phyloP scores from a whole-genome alignment of 768 basidiomycete genomes.

The Imleria badia region DNA sequence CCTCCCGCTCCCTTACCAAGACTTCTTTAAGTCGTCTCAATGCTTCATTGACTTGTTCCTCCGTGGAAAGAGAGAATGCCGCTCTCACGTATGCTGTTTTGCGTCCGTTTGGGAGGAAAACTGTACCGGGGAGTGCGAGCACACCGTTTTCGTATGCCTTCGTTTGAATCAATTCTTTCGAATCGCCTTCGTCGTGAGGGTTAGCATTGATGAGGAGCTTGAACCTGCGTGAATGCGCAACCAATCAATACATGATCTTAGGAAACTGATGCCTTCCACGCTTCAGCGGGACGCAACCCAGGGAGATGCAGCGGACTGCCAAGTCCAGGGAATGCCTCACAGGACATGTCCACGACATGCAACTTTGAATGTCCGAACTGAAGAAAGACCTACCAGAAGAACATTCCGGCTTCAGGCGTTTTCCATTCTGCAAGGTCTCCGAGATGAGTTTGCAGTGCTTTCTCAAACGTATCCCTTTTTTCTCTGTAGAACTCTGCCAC shows the following conservation, averaged over 20 bases:
- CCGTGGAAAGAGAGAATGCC: slow-evolving; percentile 69
- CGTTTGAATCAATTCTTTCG: slow-evolving; percentile 66
- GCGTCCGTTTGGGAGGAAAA: slow-evolving; percentile 72
- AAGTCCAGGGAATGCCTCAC: slow-evolving; percentile 1
- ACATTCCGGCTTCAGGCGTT: slow-evolving; percentile 80
- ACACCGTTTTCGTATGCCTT: slow-evolving; percentile 80
- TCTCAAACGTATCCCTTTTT: slow-evolving; percentile 78
- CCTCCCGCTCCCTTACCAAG: slow-evolving; percentile 26
- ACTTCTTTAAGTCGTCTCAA: slow-evolving; percentile 57
- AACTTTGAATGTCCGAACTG: slow-evolving; percentile 7
- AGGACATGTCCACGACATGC: slow-evolving; percentile 3
- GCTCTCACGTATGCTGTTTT: slow-evolving; percentile 78
- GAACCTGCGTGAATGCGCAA: slow-evolving; percentile 49
- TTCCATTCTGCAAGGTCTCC: slow-evolving; percentile 72
- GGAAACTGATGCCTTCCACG: slow-evolving; percentile 1
- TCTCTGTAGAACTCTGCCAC: slow-evolving; percentile 74
- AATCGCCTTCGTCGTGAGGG: slow-evolving; percentile 54
- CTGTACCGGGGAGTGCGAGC: slow-evolving; percentile 84
- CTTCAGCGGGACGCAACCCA: slow-evolving; percentile 4
- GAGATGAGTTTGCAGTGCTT: slow-evolving; percentile 74
- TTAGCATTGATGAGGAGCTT: slow-evolving; percentile 51
- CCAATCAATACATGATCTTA: slow-evolving; percentile 19
- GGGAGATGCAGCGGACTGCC: background rate
- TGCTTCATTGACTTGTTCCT: slow-evolving; percentile 73
- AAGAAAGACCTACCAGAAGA: slow-evolving; percentile 65